A percentile compares a stretch with the other conserved stretches of the same genome.
These are phyloP conservation scores for Mycena galericulata DNA, from an alignment of 768 basidiomycete species.

Conservation along the genomic window DNA sequence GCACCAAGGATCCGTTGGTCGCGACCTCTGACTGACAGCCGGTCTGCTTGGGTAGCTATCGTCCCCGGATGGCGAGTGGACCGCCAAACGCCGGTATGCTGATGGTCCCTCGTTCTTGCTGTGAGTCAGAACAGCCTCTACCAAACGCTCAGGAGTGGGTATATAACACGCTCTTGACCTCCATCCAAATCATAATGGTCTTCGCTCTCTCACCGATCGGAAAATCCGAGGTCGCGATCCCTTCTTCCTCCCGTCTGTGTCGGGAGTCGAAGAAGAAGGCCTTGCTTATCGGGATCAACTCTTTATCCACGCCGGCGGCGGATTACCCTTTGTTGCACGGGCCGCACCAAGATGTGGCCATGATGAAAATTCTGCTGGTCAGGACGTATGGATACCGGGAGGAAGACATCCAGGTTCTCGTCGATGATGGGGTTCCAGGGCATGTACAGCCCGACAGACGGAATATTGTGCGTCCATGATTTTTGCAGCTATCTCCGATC, in stretches of 20 bases:
- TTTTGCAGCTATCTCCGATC: background rate
- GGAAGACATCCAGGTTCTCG: conserved; percentile 29
- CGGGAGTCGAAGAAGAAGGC: conserved; percentile 25
- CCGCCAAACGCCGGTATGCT: conserved; percentile 6
- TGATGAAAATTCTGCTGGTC: conserved; percentile 25
- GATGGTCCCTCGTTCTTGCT: background rate
- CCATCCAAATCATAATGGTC: background rate
- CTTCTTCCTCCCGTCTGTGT: conserved; percentile 11
- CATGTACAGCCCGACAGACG: conserved; percentile 27
- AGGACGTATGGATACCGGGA: conserved; percentile 21
- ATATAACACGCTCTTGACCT: background rate
- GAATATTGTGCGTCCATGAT: conserved; percentile 23
- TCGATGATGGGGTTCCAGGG: conserved; percentile 24
- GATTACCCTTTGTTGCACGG: conserved; percentile 13
- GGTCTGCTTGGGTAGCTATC: background rate
- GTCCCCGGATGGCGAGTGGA: conserved; percentile 13
- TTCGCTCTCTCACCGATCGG: background rate
- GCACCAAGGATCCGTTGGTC: background rate
- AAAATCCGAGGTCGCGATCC: background rate
- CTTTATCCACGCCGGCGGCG: background rate
- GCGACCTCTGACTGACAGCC: background rate
- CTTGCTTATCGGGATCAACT: conserved; percentile 32
- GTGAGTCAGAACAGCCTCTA: conserved; percentile 4
- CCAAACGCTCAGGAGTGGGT: background rate
- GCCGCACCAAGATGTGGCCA: conserved; percentile 26